Base-by-base conservation (phyloP, 768 basidiomycete genomes). In the Scleroderma citrinum region DNA sequence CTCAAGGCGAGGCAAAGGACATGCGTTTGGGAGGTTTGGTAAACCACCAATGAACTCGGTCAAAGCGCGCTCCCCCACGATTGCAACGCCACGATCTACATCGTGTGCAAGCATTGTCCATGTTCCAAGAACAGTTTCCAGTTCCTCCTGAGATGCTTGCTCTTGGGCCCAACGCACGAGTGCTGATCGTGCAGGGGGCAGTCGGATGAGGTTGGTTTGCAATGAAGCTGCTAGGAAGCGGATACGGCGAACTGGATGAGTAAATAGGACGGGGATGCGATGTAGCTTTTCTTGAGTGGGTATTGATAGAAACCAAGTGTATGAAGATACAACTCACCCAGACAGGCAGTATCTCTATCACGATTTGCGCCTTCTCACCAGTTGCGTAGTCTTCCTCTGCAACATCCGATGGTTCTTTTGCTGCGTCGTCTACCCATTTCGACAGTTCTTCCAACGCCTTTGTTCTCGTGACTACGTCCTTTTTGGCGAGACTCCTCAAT, bases 361-460 rank as follows among this genome's bases (percentile, higher is more conserved):
- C 55, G 16, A 68, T 60, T 12, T 35, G 52, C 19, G 43, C 20
- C 48, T 56, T 72, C 59, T 44, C 61, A 17, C 43, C 45, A 6
- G 16, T 11, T 1, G 7, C 17, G 13, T 44, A 29, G 8, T 47
- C 53, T 4, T 47, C 51, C 12, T 49, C 44, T 16, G 16, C 40
- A 37, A 47, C 57, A 10, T 40, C 75, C 14, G 72, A 72, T 13
- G 68, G 69, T 34, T 74, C 74, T 40, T 65, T 67, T 53, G 64
- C 59, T 35, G 74, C 74, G 38, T 70, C 75, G 21, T 80, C 80
- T 3, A 91, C 70, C 86, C 87, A 92, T 2, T 64, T 75, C 7
- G 69, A 61, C 24, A 98, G 67, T 51, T 95, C 94, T 60, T 96
- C 93, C 53, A 97, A 69, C 1, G 91, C 94, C 58, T 84, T 82